These are phyloP conservation scores for Ambrosia trifida DNA, from an alignment of 129 eudicot species.

Conservation along the genomic window DNA sequence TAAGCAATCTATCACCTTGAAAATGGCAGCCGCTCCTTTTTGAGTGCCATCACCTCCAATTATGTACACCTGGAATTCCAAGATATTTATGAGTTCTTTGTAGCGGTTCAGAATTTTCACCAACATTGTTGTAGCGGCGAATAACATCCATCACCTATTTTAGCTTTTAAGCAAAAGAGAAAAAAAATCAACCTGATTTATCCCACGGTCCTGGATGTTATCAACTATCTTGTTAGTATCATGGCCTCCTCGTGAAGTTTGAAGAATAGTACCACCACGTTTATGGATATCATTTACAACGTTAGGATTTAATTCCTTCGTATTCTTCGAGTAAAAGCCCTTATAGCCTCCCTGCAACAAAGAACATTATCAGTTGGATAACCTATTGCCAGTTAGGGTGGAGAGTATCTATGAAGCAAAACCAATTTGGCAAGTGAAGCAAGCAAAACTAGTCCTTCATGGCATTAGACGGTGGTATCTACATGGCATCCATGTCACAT, in stretches of 20 bases:
- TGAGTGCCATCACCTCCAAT: slow-evolving; percentile 99
- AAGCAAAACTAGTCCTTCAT: no score
- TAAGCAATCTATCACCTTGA: slow-evolving; percentile 52
- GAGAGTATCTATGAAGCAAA: no score
- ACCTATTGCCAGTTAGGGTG: not conserved
- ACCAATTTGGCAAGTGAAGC: no score
- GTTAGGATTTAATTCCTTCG: slow-evolving; percentile 73
- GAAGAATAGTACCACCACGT: slow-evolving; percentile 95
- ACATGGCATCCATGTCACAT: no score
- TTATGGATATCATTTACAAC: slow-evolving; percentile 88
- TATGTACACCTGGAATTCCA: slow-evolving; percentile 73
- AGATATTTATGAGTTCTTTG: slow-evolving; percentile 4
- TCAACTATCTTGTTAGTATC: slow-evolving; percentile 95
- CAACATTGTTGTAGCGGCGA: slow-evolving; percentile 13
- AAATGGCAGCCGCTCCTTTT: slow-evolving; percentile 93
- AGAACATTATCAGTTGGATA: not conserved
- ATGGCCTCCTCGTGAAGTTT: slow-evolving; percentile 95
- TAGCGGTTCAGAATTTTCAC: slow-evolving; percentile 2
- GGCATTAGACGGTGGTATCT: no score
- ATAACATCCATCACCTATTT: slow-evolving; percentile 47
- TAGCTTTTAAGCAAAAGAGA: slow-evolving; percentile 20
- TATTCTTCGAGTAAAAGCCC: slow-evolving; percentile 87
- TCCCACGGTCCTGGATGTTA: slow-evolving; percentile 95
- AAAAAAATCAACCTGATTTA: slow-evolving; percentile 61
- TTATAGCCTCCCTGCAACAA: slow-evolving; percentile 77